phyloP scores from a whole-genome alignment of 2,329 filamentous ascomycete genomes.

The Colletotrichum neosansevieriae region DNA sequence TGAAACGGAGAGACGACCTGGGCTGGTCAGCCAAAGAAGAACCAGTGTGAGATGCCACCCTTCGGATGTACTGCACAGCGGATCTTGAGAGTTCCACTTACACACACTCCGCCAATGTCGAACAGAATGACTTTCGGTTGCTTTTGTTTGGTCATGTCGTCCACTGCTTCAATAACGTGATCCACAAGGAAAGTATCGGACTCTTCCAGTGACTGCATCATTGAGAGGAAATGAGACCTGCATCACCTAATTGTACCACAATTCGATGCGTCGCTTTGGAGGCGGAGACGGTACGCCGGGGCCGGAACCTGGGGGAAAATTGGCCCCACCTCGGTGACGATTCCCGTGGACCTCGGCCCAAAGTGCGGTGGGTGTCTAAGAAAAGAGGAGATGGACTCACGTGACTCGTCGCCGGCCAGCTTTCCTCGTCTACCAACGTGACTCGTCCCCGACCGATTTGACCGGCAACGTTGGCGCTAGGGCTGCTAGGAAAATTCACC shows the following conservation, averaged over 20 bases:
- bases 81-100: conserved; percentile 63
- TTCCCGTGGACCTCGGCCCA: conserved; percentile 37
- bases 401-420: conserved; percentile 34
- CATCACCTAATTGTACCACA: conserved; percentile 21
- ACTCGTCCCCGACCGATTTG: conserved; percentile 54
- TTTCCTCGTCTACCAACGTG: conserved; percentile 46
- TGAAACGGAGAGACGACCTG: conserved; percentile 94
- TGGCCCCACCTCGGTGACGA: conserved; percentile 22
- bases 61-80: not conserved
- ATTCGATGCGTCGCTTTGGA: conserved; percentile 23
- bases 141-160: conserved; percentile 56
- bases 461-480: conserved; percentile 49
- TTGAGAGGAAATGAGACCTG: not conserved
- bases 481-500: conserved; percentile 54
- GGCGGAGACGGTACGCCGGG: conserved; percentile 24
- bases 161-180: conserved; percentile 47
- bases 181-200: conserved; percentile 43
- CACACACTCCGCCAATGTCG: conserved; percentile 96
- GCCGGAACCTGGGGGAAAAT: conserved; percentile 33
- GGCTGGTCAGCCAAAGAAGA: conserved; percentile 16
- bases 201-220: conserved; percentile 36
- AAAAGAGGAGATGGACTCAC: not conserved
- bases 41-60: not conserved
- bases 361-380: not conserved
- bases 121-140: conserved; percentile 85